Evolutionary conservation across 345 rosid species (phyloP).

Genomic region (Jatropha curcas): DNA sequence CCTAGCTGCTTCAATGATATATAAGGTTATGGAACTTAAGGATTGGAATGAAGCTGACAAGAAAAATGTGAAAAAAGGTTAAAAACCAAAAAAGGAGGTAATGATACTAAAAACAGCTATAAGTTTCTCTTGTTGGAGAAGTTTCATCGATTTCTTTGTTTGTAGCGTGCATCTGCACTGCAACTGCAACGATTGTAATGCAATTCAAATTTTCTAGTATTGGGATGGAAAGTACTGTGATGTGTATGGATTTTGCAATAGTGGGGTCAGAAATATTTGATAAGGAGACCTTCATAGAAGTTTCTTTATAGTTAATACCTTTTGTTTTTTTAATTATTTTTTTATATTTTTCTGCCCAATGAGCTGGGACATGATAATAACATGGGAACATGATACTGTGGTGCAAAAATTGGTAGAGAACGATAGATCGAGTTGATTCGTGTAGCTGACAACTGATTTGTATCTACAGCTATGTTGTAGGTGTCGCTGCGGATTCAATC

Average conservation of each 20-base stretch:
- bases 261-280: not conserved
- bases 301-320: not conserved
- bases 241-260: not conserved
- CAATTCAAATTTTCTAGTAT: too few species aligned
- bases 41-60: conserved; percentile 16
- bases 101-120: conserved; percentile 17
- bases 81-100: conserved; percentile 6
- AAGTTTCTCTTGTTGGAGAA: not conserved
- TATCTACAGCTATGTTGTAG: too few species aligned
- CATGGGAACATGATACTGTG: conserved; percentile 1
- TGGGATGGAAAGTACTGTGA: too few species aligned
- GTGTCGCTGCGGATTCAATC: too few species aligned
- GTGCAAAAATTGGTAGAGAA: not conserved
- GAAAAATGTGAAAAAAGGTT: not conserved
- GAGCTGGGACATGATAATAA: not conserved
- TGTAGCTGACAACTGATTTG: too few species aligned
- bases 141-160: not conserved
- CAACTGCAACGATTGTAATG: not conserved
- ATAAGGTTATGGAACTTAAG: conserved; percentile 4
- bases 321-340: too few species aligned
- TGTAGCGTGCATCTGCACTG: not conserved
- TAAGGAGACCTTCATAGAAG: not conserved
- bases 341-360: not conserved
- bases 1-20: conserved; percentile 14
- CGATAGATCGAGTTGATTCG: too few species aligned